Evolutionary conservation across 2,329 filamentous ascomycete genomes (phyloP), one percentile per base, ranked within the genome.

Genomic region (Talaromyces sp.): DNA sequence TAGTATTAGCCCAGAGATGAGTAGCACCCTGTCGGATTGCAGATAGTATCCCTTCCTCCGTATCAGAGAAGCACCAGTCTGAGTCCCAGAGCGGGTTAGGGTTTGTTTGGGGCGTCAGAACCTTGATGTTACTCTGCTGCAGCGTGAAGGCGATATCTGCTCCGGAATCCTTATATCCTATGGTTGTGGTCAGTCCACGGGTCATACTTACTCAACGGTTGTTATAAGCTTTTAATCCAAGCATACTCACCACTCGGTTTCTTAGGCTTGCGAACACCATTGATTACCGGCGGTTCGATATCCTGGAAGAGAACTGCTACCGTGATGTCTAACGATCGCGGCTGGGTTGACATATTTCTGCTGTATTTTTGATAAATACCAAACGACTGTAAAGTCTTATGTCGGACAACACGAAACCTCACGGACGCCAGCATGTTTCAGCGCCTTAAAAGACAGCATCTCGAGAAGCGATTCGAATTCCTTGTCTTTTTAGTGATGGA

Each of bases 1-100:
- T 80, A 0, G 82, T 85, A 67, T 85, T 85, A 1, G 81, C 81
- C 81, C 82, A 84, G 2, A 84, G 70, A 67, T 81, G 78, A 1
- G 79, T 84, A 0, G 79, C 78, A 0, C 80, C 80, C 43, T 71
- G 70, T 2, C 75, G 61, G 1, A 83, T 60, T 0, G 81, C 82
- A 3, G 71, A 65, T 0, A 78, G 53, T n/a, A 82, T 79, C 1
- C 80, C 80, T 2, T 73, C 72, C 65, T 81, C 78, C 7, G 77
- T 80, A 65, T 83, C 80, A 2, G 80, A 76, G 64, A 81, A 82
- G 53, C 75, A 77, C 80, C 80, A 82, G 4, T 75, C 75, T 38
- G 70, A 60, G 3, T 79, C 69, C 1, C 68, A 65, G 3, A 61
- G 63, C 3, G 77, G 75, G 47, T 76, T 68, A 1, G 79, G 78